phyloP scores from a whole-genome alignment of 148 eudicot genomes.

The Spergularia bocconei region DNA sequence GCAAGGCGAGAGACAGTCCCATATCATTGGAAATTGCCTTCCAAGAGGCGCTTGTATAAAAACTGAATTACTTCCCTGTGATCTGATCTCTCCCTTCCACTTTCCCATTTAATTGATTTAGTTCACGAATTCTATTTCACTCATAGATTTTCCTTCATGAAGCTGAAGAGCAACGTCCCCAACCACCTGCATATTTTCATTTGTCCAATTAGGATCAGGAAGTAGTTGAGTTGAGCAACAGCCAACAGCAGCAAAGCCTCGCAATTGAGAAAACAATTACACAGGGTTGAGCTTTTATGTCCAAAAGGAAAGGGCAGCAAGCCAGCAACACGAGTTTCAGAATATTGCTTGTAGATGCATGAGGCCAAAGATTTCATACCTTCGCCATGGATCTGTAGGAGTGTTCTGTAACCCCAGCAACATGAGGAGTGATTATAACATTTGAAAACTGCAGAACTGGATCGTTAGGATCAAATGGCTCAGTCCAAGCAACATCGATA shows the following conservation, averaged over 20 bases:
- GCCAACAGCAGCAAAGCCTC: neutral
- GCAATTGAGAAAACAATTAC: neutral
- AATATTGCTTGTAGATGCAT: neutral
- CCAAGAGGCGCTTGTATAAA: too few relatives aligned
- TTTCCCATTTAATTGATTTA: conserved; percentile 28
- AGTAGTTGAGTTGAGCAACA: neutral
- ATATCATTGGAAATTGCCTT: too few relatives aligned
- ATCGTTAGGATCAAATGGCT: conserved; percentile 89
- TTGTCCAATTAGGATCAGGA: conserved; percentile 17
- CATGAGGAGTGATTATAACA: conserved; percentile 91
- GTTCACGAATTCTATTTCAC: conserved; percentile 74
- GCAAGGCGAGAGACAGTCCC: too few relatives aligned
- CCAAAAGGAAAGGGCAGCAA: too few relatives aligned
- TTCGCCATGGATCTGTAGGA: conserved; percentile 84
- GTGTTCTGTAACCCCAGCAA: conserved; percentile 85
- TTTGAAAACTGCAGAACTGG: conserved; percentile 70
- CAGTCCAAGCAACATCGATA: conserved; percentile 95
- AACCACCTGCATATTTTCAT: conserved; percentile 55
- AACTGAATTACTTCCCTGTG: neutral
- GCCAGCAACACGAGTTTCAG: neutral
- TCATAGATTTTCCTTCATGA: conserved; percentile 50
- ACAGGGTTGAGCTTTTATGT: too few relatives aligned
- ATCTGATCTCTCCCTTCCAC: neutral
- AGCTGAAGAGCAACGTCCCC: conserved; percentile 87
- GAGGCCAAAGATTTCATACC: conserved; percentile 37